Evolutionary conservation across 164 flowering plant genomes (phyloP).

Genomic region (Vitis cinerea): DNA sequence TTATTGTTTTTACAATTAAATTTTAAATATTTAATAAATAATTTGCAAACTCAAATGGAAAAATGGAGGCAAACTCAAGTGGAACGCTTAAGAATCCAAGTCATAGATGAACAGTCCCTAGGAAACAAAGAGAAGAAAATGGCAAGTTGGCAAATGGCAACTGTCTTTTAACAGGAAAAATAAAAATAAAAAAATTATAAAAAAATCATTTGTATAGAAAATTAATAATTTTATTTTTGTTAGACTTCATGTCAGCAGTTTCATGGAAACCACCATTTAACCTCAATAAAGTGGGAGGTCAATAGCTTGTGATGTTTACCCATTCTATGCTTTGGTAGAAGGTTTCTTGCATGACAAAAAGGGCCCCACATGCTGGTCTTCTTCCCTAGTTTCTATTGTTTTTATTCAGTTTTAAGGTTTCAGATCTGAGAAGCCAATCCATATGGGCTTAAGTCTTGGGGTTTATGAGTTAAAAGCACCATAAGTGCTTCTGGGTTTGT

Average conservation of each 20-base stretch:
- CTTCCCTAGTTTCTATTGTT: neutral
- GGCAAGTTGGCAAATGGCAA: too few species aligned
- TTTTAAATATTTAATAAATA: too few species aligned
- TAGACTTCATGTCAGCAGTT: neutral
- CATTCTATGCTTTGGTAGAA: neutral
- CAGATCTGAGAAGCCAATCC: constrained; percentile 13
- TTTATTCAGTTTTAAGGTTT: neutral
- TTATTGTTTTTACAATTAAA: too few species aligned
- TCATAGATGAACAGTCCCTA: too few species aligned
- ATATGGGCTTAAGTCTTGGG: neutral
- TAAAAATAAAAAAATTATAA: too few species aligned
- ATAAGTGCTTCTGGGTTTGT: constrained; percentile 2
- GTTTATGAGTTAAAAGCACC: constrained; percentile 2
- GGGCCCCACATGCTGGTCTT: constrained; percentile 4
- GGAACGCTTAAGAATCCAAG: too few species aligned
- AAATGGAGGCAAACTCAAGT: too few species aligned
- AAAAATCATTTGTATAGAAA: too few species aligned
- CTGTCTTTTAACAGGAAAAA: too few species aligned
- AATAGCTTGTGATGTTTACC: constrained; percentile 4
- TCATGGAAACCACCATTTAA: constrained; percentile 16
- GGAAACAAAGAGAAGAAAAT: too few species aligned
- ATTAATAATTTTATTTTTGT: too few species aligned
- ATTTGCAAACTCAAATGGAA: too few species aligned
- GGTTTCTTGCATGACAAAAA: constrained; percentile 6
- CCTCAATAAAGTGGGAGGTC: neutral